A percentile compares a stretch with the other conserved stretches of the same genome.
Evolutionary conservation across 2,329 filamentous ascomycete genomes (phyloP).

Genomic region (Neofusicoccum cordaticola): DNA sequence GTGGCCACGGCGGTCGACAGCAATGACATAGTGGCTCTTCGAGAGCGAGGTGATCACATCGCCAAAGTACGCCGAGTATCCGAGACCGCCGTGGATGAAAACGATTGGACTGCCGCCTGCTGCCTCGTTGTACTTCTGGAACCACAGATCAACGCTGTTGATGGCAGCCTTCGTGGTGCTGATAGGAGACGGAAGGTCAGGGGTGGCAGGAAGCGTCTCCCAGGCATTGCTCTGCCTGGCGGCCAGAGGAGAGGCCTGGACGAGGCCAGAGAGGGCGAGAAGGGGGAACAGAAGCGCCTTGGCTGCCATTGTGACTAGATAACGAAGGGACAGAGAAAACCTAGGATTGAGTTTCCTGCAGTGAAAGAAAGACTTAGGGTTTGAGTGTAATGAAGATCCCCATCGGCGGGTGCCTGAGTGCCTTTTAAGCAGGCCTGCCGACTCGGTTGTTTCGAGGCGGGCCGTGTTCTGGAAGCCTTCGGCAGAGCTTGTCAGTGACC

Average conservation of each 20-base stretch:
- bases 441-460: not conserved
- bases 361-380: not conserved
- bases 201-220: constrained; percentile 38
- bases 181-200: constrained; percentile 37
- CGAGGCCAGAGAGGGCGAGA: constrained; percentile 5
- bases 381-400: not conserved
- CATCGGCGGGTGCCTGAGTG: not conserved
- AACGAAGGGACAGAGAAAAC: not conserved
- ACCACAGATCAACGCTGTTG: constrained; percentile 43
- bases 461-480: not conserved
- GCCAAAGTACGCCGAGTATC: constrained; percentile 44
- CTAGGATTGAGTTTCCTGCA: not conserved
- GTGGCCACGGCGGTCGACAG: constrained; percentile 43
- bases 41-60: constrained; percentile 34
- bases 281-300: constrained; percentile 6
- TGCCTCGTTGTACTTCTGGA: constrained; percentile 41
- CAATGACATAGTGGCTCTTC: constrained; percentile 39
- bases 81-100: constrained; percentile 42
- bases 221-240: not conserved
- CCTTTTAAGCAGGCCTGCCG: not conserved
- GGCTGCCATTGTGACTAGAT: not conserved
- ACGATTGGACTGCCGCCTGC: constrained; percentile 36
- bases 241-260: constrained; percentile 5
- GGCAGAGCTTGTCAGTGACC: not conserved
- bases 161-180: constrained; percentile 27